phyloP scores from a whole-genome alignment of 2,329 filamentous ascomycete species.

The Aspergillus arachidicola region DNA sequence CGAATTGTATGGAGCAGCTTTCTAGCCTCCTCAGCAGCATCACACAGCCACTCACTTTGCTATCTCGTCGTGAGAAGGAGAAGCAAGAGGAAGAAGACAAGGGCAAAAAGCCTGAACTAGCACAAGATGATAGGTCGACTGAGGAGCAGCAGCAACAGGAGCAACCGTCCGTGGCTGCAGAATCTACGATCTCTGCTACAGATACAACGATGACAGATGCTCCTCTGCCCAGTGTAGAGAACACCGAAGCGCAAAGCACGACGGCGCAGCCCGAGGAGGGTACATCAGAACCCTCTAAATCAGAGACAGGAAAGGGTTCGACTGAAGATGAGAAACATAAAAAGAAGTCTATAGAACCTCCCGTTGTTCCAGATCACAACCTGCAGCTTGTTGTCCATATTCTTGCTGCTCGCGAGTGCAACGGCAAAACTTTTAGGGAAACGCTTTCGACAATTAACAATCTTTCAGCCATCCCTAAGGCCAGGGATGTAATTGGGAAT shows the following conservation, averaged over 20 bases:
- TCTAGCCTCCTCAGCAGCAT: constrained; percentile 85
- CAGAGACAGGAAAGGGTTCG: constrained; percentile 42
- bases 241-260: constrained; percentile 30
- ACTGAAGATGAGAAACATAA: constrained; percentile 55
- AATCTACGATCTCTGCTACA: constrained; percentile 26
- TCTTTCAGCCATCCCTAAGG: constrained; percentile 86
- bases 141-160: constrained; percentile 25
- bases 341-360: constrained; percentile 71
- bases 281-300: constrained; percentile 28
- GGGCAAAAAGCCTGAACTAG: constrained; percentile 39
- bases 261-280: constrained; percentile 35
- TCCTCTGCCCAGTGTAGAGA: constrained; percentile 34
- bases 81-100: constrained; percentile 52
- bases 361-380: constrained; percentile 84
- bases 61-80: constrained; percentile 84
- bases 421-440: constrained; percentile 96
- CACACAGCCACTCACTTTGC: constrained; percentile 78
- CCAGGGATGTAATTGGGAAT: constrained; percentile 87
- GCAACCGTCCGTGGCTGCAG: constrained; percentile 28
- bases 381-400: constrained; percentile 94
- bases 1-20: constrained; percentile 92
- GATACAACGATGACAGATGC: constrained; percentile 47
- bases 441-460: constrained; percentile 99
- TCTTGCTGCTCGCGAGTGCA: constrained; percentile 92
- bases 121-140: constrained; percentile 19